Base-by-base conservation (phyloP, 2,329 filamentous ascomycete species). In the Thermomyces lanuginosus region DNA sequence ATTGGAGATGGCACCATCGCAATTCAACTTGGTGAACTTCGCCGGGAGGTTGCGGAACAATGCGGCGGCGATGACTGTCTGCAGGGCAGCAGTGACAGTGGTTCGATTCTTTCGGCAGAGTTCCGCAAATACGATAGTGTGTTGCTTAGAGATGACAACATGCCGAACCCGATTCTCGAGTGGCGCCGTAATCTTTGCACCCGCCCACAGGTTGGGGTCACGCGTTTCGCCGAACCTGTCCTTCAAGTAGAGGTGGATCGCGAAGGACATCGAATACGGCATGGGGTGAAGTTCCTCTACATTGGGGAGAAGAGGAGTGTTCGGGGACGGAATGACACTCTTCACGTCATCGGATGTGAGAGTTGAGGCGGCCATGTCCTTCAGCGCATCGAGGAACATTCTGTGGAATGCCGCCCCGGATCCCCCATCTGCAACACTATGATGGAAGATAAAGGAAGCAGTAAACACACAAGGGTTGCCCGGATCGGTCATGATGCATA, bases 341-440 rank as follows among this genome's bases (percentile, higher is more conserved):
- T 38, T 41, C 12, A 35, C 37, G 18, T 41, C 40, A 3, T 14
- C n/a, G n/a, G n/a, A n/a, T n/a, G n/a, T n/a, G n/a, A n/a, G n/a
- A n/a, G 14, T 13, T 30, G 29, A 2, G 30, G 10, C 3, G 31
- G 32, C 18, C 27, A 27, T 16, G 16, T 12, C 16, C 12, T 44
- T 33, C 8, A 64, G 33, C 4, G 52, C 55, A 4, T 39, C 34
- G 4, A 54, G 45, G 20, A 65, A 58, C 0, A 48, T 42, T 6
- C 45, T 38, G 29, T 64, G 61, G 32, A 64, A 64, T 0, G 55
- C 45, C 15, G 59, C 48, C 0, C 55, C 58, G 0, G 58, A 61
- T 6, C 41, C 42, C 2, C 61, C 60, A 35, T 66, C 61, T 2
- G 52, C 54, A 26, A 64, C 44, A 2, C 53, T 55, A 42, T 64